These are phyloP conservation scores for Sugiyamaella americana DNA, from an alignment of 805 yeast species.

Conservation along the genomic window DNA sequence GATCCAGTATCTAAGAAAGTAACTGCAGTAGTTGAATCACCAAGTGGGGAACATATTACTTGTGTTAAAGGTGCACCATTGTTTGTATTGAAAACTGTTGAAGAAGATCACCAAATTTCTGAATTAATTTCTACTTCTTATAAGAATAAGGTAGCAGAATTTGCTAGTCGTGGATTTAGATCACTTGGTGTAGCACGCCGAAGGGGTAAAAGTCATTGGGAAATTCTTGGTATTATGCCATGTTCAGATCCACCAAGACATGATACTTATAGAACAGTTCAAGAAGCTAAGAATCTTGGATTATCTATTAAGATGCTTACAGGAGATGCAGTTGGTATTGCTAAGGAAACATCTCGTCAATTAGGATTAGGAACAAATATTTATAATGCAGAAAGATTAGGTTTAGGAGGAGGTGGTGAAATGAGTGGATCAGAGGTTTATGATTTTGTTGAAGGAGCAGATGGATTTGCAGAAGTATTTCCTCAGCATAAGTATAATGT, in stretches of 20 bases:
- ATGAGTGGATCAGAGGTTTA: conserved; percentile 61
- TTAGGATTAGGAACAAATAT: conserved; percentile 94
- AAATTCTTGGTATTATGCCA: conserved; percentile 96
- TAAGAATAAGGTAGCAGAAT: conserved; percentile 95
- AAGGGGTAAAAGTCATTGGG: conserved; percentile 99
- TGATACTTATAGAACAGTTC: conserved; percentile 91
- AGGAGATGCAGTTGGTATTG: conserved; percentile 99
- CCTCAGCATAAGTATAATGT: conserved; percentile 64
- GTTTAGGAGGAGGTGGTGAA: conserved; percentile 59
- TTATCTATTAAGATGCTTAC: conserved; percentile 95
- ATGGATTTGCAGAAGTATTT: conserved; percentile 81
- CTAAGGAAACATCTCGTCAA: conserved; percentile 97
- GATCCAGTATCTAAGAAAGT: conserved; percentile 98
- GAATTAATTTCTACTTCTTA: conserved; percentile 91
- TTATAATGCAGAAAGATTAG: conserved; percentile 94
- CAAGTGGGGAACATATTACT: conserved; percentile 89
- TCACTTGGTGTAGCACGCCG: conserved; percentile 98
- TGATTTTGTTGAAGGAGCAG: conserved; percentile 77
- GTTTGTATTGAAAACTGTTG: conserved; percentile 93
- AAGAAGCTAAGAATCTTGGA: conserved; percentile 87
- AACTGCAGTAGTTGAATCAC: conserved; percentile 90
- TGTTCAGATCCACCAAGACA: conserved; percentile 99
- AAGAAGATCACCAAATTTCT: conserved; percentile 94
- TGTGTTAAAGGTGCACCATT: conserved; percentile 99
- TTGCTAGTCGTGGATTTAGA: conserved; percentile 97